Conservation (phyloP, 306 rosid species). For the Sophora flavescens region DNA sequence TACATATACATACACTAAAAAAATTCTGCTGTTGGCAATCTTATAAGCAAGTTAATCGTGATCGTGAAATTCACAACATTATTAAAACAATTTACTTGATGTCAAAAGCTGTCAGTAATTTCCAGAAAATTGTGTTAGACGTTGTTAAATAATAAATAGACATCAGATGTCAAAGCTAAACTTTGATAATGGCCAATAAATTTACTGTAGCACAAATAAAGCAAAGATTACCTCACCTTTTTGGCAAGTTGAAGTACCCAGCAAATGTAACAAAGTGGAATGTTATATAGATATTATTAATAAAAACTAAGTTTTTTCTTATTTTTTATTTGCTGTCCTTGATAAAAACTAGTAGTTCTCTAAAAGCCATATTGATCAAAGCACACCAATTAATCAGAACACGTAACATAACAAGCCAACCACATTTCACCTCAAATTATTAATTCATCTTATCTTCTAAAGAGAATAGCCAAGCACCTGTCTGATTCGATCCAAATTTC, state of each 20-base stretch:
- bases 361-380: conserved; percentile 15
- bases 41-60: not conserved
- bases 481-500: conserved; percentile 63
- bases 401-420: not conserved
- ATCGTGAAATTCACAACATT: not conserved
- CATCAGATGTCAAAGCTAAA: no score
- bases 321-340: not conserved
- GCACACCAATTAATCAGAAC: not conserved
- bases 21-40: not conserved
- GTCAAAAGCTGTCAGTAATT: conserved; percentile 7
- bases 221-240: not conserved
- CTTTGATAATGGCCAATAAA: not conserved
- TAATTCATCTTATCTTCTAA: conserved; percentile 22
- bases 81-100: conserved; percentile 5
- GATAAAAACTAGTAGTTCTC: conserved; percentile 23
- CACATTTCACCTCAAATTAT: not conserved
- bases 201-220: conserved; percentile 16
- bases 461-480: conserved; percentile 54
- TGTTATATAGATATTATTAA: not conserved
- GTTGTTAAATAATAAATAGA: not conserved
- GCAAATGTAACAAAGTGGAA: conserved; percentile 21
- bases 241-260: not conserved
- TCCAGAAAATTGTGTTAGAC: not conserved
- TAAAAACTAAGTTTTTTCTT: not conserved
- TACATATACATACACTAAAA: not conserved